phyloP scores from a whole-genome alignment of 306 rosid species.

The Prunus fruticosa region DNA sequence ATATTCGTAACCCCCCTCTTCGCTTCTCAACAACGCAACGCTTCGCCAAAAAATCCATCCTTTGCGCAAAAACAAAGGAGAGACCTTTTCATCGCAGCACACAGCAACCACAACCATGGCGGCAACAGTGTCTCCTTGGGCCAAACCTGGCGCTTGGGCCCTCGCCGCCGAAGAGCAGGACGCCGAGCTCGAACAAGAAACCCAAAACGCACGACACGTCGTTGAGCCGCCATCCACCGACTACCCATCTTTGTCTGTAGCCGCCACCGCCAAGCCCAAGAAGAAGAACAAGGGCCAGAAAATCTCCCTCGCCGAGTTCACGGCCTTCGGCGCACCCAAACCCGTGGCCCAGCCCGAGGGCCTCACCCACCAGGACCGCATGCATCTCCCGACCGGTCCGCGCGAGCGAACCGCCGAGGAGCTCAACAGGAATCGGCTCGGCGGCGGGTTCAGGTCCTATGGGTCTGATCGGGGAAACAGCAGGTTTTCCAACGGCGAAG shows the following conservation, averaged over 20 bases:
- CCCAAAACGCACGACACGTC: conserved; percentile 1
- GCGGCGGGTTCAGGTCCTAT: conserved; percentile 59
- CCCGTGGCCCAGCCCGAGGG: conserved; percentile 25
- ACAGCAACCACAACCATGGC: conserved; percentile 50
- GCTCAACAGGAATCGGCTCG: conserved; percentile 51
- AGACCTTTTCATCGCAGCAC: background rate
- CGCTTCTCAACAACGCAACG: conserved; percentile 30
- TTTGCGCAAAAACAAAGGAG: background rate
- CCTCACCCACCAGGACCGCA: conserved; percentile 42
- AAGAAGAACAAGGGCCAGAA: conserved; percentile 76
- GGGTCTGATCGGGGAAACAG: conserved; percentile 31
- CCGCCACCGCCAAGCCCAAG: conserved; percentile 71
- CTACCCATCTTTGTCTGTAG: conserved; percentile 82
- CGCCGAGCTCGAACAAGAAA: conserved; percentile 61
- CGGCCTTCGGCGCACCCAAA: conserved; percentile 42
- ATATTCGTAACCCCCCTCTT: background rate
- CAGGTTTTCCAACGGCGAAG: conserved; percentile 43
- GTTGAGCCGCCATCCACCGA: conserved; percentile 43
- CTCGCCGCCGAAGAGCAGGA: conserved; percentile 77
- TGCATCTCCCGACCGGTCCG: conserved; percentile 76
- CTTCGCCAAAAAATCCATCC: background rate
- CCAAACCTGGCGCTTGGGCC: conserved; percentile 98
- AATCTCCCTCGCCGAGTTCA: conserved; percentile 56
- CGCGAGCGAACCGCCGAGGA: conserved; percentile 91
- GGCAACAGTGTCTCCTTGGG: conserved; percentile 87